Percentiles rank a stretch among this genome's conserved stretches.
Conservation (phyloP, 2,329 filamentous ascomycete genomes). For the Sporothrix dimorphospora region DNA sequence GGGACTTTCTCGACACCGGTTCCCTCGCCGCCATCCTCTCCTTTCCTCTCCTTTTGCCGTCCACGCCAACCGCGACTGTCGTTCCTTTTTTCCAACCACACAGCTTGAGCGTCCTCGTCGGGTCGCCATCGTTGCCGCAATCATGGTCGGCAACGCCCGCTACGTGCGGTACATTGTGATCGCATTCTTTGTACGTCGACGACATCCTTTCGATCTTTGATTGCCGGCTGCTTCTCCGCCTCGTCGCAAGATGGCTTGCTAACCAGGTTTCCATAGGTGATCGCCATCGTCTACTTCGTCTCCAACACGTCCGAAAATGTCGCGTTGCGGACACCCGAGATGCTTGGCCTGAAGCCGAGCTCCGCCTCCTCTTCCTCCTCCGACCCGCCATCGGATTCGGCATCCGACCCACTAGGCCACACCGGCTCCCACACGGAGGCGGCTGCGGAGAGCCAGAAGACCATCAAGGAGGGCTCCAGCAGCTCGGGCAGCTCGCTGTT, state of each 20-base stretch:
- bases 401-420: constrained; percentile 41
- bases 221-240: not conserved
- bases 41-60: constrained; percentile 4
- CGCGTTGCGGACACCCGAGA: constrained; percentile 37
- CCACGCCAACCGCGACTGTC: constrained; percentile 4
- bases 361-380: not conserved
- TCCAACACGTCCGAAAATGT: constrained; percentile 59
- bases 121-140: constrained; percentile 27
- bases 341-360: constrained; percentile 31
- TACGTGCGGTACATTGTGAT: constrained; percentile 79
- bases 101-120: constrained; percentile 21
- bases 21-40: not conserved
- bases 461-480: constrained; percentile 35
- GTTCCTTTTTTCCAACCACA: not conserved
- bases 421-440: constrained; percentile 42
- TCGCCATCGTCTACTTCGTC: constrained; percentile 82
- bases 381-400: not conserved
- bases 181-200: constrained; percentile 72
- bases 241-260: not conserved
- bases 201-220: not conserved
- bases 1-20: not conserved
- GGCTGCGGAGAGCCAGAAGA: constrained; percentile 31
- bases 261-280: constrained; percentile 48
- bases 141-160: constrained; percentile 68
- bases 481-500: constrained; percentile 26